These are phyloP conservation scores for Scutellaria barbata DNA, from an alignment of 257 asterid genomes.

Conservation along the genomic window DNA sequence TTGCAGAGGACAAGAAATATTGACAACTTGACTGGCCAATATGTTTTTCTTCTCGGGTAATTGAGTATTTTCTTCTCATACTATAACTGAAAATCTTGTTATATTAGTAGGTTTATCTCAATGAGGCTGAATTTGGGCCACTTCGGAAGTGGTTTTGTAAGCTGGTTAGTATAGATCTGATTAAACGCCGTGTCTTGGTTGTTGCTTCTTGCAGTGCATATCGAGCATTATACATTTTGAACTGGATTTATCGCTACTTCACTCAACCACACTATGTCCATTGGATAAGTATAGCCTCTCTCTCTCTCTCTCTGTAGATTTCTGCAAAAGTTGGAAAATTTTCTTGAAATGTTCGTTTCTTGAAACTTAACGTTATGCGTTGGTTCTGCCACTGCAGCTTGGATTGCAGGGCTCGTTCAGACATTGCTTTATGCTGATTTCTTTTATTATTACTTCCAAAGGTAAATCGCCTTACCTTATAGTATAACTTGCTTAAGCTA, in stretches of 20 bases:
- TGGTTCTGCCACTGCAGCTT: conserved; percentile 55
- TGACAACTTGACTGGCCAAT: conserved; percentile 89
- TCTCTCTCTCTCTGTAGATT: conserved; percentile 29
- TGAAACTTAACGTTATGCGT: conserved; percentile 15
- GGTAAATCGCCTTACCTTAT: conserved; percentile 39
- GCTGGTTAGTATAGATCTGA: neutral
- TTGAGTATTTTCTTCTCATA: neutral
- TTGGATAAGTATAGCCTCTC: conserved; percentile 68
- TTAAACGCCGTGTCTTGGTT: conserved; percentile 21
- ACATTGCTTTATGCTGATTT: conserved; percentile 84
- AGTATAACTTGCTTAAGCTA: neutral
- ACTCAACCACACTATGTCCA: conserved; percentile 82
- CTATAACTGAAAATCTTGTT: neutral
- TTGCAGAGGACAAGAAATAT: conserved; percentile 88
- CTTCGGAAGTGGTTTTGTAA: too few relatives aligned
- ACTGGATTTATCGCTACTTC: conserved; percentile 94
- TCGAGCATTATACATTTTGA: conserved; percentile 73
- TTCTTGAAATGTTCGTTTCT: conserved; percentile 1
- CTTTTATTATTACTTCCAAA: conserved; percentile 90
- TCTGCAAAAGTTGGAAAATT: neutral
- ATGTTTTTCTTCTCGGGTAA: conserved; percentile 82
- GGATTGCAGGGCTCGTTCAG: conserved; percentile 78
- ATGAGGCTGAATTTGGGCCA: too few relatives aligned
- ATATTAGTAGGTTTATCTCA: neutral
- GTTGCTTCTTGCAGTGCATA: conserved; percentile 67